Base-by-base conservation (phyloP, 1,139 yeast species). In the Geotrichum histeridarum region DNA sequence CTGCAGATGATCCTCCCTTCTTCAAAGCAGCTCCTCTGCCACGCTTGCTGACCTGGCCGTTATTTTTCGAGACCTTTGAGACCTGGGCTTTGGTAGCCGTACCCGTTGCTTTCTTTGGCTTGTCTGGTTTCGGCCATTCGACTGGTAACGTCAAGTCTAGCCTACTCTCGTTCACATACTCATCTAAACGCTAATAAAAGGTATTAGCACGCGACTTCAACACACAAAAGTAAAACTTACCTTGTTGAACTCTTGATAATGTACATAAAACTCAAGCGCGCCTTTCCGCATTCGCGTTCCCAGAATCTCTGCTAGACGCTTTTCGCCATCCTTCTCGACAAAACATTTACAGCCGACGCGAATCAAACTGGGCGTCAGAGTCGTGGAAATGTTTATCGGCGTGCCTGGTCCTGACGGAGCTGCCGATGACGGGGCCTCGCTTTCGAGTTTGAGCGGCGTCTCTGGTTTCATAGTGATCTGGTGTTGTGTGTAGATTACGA, bases 171-270 rank as follows among this genome's bases (percentile, higher is more conserved):
- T 79, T 75, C 6, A 93, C 82, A 98, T 98, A 93, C 69, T 93
- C 99, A 73, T 93, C 99, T 63, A 93, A 77, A 68, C 93, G 84
- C 68, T 42, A 17, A n/a, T 1, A 8, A 37, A 37, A 37, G 4
- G 11, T 5, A 3, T 42, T 27, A 42, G 44, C 44, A 17, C 8
- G 33, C 11, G 22, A 12, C 12, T 15, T 27, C 17, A 8, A 39
- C 3, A 15, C n/a, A 15, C 8, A 22, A 18, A 22, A n/a, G 4
- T 22, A 39, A 14, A 8, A 41, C 44, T 17, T 27, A 42, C 44
- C 33, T 93, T 93, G 73, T 93, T 93, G 74, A 85, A 93, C 63
- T 91, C 96, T 56, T 83, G 89, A 70, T 90, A 93, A 70, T 93
- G 99, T 31, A 93, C 97, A 69, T 94, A 93, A 69, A 84, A 91